Evolutionary conservation across 306 rosid genomes (phyloP).

Genomic region (Gastrolobium bilobum): DNA sequence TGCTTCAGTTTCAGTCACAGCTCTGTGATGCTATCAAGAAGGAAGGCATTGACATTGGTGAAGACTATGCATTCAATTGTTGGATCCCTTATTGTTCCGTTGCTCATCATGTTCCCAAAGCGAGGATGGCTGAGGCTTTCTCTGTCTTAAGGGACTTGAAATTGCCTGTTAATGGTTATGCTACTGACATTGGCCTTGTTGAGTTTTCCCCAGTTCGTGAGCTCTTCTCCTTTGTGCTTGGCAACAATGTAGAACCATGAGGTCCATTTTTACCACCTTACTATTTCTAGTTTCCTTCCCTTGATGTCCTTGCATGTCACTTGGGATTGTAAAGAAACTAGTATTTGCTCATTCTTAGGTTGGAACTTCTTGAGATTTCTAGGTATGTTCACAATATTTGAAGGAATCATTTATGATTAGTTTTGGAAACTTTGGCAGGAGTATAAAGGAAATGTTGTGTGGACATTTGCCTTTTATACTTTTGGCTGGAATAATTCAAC

Average conservation of each 20-base stretch:
- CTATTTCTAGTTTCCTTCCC: no score
- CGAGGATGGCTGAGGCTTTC: constrained; percentile 82
- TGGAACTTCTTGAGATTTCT: background rate
- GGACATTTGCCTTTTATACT: constrained; percentile 3
- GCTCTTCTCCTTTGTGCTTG: constrained; percentile 82
- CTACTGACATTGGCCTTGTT: constrained; percentile 79
- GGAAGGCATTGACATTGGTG: constrained; percentile 56
- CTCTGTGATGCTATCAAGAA: constrained; percentile 75
- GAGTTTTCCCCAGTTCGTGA: constrained; percentile 91
- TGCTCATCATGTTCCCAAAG: constrained; percentile 78
- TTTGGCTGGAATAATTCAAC: background rate
- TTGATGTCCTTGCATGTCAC: no score
- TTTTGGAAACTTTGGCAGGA: constrained; percentile 5
- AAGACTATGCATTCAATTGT: constrained; percentile 15
- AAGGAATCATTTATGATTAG: constrained; percentile 16
- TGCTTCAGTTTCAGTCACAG: constrained; percentile 81
- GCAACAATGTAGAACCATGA: constrained; percentile 68
- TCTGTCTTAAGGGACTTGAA: constrained; percentile 82
- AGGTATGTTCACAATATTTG: background rate
- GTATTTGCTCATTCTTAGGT: background rate
- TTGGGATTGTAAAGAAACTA: background rate
- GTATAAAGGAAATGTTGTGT: background rate
- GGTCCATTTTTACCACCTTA: background rate
- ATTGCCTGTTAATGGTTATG: constrained; percentile 89
- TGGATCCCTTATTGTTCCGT: constrained; percentile 91